Evolutionary conservation across 352 stramenopile species (phyloP).

Genomic region (Globisporangium spinosum): DNA sequence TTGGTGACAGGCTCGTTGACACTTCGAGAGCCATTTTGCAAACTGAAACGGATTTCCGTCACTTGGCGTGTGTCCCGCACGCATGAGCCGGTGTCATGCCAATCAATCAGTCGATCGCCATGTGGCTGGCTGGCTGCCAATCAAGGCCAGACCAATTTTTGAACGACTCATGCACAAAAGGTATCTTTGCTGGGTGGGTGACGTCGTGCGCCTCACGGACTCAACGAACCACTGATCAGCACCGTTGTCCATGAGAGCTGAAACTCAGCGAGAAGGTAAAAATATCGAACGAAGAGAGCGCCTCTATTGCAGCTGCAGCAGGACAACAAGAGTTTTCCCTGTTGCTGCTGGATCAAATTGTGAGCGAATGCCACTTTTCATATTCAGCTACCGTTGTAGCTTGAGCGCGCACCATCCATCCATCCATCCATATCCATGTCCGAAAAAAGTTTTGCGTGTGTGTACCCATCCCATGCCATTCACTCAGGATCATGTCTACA

Average conservation of each 20-base stretch:
- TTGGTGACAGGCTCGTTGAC: background rate
- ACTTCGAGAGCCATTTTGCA: background rate
- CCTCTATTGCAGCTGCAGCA: background rate
- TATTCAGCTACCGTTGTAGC: background rate
- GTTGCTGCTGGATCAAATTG: background rate
- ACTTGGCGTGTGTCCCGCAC: background rate
- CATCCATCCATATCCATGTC: too few relatives aligned
- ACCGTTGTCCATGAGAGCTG: background rate
- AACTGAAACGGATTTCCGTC: background rate
- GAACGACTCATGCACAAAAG: background rate
- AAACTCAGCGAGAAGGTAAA: background rate
- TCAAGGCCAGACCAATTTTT: background rate
- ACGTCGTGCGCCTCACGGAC: slow-evolving; percentile 7
- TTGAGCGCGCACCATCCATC: too few relatives aligned
- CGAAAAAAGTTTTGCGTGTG: too few relatives aligned
- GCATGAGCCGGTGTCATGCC: background rate
- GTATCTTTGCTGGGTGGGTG: background rate
- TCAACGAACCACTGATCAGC: background rate
- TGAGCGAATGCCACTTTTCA: background rate
- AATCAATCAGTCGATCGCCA: background rate
- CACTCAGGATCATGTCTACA: background rate
- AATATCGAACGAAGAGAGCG: background rate
- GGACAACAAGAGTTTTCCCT: background rate
- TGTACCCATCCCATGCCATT: background rate
- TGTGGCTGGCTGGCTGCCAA: background rate